Percentiles rank a stretch among this genome's conserved stretches.
Conservation (phyloP, 2,329 filamentous ascomycete species). For the Penicillium janthinellum region DNA sequence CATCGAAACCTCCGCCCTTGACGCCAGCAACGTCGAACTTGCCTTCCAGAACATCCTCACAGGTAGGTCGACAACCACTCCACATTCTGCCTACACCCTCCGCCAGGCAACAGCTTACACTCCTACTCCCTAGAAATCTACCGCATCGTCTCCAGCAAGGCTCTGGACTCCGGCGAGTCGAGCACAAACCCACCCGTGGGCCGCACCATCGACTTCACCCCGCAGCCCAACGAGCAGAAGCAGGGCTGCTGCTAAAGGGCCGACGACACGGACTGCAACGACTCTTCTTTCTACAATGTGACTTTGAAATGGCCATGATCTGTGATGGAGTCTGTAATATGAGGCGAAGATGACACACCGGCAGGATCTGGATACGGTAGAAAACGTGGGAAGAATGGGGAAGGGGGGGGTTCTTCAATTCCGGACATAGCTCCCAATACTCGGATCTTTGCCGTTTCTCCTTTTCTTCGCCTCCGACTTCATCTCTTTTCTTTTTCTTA, state of each 20-base stretch:
- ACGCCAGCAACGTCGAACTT: conserved; percentile 98
- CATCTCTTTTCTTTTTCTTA: conserved; percentile 15
- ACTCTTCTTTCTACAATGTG: conserved; percentile 42
- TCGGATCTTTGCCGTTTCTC: conserved; percentile 23
- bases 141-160: conserved; percentile 97
- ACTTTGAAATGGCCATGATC: conserved; percentile 42
- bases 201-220: conserved; percentile 81
- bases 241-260: conserved; percentile 45
- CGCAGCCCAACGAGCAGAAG: conserved; percentile 77
- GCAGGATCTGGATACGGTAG: conserved; percentile 36
- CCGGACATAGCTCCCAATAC: conserved; percentile 26
- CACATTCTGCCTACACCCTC: background rate
- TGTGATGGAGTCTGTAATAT: conserved; percentile 41
- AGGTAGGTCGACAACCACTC: conserved; percentile 60
- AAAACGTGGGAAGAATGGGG: conserved; percentile 29
- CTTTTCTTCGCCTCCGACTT: conserved; percentile 21
- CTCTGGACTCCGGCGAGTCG: conserved; percentile 84
- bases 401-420: conserved; percentile 7
- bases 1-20: conserved; percentile 97
- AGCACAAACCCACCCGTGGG: conserved; percentile 78
- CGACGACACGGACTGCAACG: conserved; percentile 34
- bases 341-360: conserved; percentile 39
- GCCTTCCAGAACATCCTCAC: conserved; percentile 99
- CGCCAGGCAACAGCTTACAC: background rate
- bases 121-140: conserved; percentile 77